Base-by-base conservation (phyloP, 176 grass and related monocot species). In the Juncus effusus region DNA sequence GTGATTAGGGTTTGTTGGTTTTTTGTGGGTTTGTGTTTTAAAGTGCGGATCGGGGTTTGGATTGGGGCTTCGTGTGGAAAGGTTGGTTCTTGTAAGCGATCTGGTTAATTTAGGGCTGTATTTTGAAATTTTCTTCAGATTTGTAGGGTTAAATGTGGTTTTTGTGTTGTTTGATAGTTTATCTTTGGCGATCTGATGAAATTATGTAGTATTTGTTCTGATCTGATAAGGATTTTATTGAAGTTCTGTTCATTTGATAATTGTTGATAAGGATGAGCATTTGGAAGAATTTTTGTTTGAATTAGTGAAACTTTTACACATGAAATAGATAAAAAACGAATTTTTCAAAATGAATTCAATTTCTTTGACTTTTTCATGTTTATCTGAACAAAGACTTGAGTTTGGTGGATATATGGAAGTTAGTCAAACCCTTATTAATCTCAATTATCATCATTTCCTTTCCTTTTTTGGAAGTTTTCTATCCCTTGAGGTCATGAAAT, bases 1-100 rank as follows among this genome's bases (percentile, higher is more conserved):
- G 7, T 69, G 38, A 52, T 36, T 51, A 13, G 0, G 59, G 8
- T 28, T 14, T 66, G 44, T 80, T 77, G 19, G 79, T 84, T 80
- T 67, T 51, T 42, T 44, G 64, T 77, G 60, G 77, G 62, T 49
- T 38, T 40, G 28, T 38, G 41, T 44, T 39, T 49, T 0, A 0
- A 41, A 10, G n/a, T 38, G 38, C 59, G 10, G 60, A 40, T 69
- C 72, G 38, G n/a, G n/a, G 9, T 4, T 13, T 66, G 74, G 63
- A 73, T 84, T 54, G 72, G 74, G 40, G 10, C 40, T 58, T 60
- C 2, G 56, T 37, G 1, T 35, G 9, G 12, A 64, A 9, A 61
- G 56, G 16, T 3, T 16, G 10, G 51, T 76, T 67, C 0, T 0
- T 59, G 76, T 13, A 61, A 10, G 38, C 40, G 13, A 41, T 58